Conservation (phyloP, 2,329 filamentous ascomycete genomes). For the Aspergillus transmontanensis region DNA sequence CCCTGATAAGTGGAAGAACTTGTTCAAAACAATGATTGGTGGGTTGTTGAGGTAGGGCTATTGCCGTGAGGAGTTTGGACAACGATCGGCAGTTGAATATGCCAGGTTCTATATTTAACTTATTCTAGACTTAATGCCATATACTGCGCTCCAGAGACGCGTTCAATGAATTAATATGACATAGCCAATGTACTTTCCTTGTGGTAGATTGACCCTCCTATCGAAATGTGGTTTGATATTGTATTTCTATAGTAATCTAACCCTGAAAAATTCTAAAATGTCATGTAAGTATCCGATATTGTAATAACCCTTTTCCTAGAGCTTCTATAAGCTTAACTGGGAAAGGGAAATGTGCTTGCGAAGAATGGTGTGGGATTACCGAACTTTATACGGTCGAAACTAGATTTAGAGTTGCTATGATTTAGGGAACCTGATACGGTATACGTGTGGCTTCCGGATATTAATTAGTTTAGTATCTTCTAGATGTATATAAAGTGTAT, state of each 20-base stretch:
- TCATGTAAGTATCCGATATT: too few relatives aligned
- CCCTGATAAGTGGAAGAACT: not conserved
- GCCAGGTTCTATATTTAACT: not conserved
- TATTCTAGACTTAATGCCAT: not conserved
- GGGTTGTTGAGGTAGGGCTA: not conserved
- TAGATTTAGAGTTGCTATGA: too few relatives aligned
- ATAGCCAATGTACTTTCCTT: not conserved
- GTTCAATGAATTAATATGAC: not conserved
- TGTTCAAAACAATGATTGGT: not conserved
- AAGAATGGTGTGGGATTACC: too few relatives aligned
- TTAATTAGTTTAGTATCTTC: not conserved
- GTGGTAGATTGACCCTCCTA: too few relatives aligned
- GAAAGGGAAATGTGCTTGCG: too few relatives aligned
- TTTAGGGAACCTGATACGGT: not conserved
- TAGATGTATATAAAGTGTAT: not conserved
- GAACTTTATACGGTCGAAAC: too few relatives aligned
- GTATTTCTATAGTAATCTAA: too few relatives aligned
- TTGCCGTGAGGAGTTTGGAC: not conserved
- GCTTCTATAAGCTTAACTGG: too few relatives aligned
- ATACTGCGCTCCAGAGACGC: not conserved
- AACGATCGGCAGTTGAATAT: not conserved
- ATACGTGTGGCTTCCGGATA: not conserved
- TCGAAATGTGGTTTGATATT: too few relatives aligned
- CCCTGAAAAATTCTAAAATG: too few relatives aligned
- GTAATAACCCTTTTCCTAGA: too few relatives aligned